Conservation (phyloP, 139 green algal genomes). For the Pseudopediastrum boryanum region DNA sequence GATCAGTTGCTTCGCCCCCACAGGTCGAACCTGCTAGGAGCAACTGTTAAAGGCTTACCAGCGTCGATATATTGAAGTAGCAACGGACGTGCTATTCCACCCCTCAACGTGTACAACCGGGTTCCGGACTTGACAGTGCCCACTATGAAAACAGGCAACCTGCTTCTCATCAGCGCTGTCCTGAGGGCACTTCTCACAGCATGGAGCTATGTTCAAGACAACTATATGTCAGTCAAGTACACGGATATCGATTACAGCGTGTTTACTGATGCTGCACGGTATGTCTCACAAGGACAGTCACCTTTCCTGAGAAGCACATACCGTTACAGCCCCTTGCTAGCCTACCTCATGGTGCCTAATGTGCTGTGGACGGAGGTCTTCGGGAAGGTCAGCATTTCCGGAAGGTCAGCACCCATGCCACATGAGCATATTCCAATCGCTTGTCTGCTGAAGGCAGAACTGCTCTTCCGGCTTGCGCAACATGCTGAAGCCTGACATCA, state of each 20-base stretch:
- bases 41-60: too few species aligned
- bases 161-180: conserved; percentile 40
- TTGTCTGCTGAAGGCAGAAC: too few species aligned
- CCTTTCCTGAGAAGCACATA: conserved; percentile 71
- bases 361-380: conserved; percentile 64
- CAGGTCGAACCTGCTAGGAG: too few species aligned
- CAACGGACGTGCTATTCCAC: neutral
- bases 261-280: conserved; percentile 59
- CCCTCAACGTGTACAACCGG: neutral
- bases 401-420: too few species aligned
- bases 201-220: conserved; percentile 76
- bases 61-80: too few species aligned
- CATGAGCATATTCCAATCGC: too few species aligned
- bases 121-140: neutral
- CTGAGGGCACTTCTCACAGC: conserved; percentile 58
- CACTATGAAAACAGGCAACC: conserved; percentile 6
- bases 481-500: too few species aligned
- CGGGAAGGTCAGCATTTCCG: conserved; percentile 81
- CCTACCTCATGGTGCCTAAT: conserved; percentile 84
- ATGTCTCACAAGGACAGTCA: conserved; percentile 53
- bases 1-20: too few species aligned
- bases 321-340: conserved; percentile 93
- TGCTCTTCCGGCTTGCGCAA: neutral
- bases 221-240: conserved; percentile 72
- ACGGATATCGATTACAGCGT: conserved; percentile 54